Evolutionary conservation across 169 alveolate species (phyloP), one percentile per base, ranked within the genome.

Genomic region (Ichthyophthirius multifiliis): DNA sequence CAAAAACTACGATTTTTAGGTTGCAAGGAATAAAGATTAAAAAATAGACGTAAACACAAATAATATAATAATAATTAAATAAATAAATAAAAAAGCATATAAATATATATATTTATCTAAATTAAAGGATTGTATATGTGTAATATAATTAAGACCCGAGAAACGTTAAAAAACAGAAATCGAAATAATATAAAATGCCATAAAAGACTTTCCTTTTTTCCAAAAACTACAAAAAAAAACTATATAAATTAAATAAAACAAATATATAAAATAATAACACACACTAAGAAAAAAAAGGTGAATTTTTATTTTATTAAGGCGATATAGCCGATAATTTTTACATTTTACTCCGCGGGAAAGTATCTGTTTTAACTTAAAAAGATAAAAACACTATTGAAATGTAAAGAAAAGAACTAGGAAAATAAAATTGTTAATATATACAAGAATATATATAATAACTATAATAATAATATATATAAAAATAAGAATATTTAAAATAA

Each of bases 261-360:
- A 27, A 10, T 13, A 6, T 55, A 55, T 10, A 55, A 55, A 55
- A 39, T 55, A 27, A 55, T 55, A 18, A 55, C 71, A 10, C 71
- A n/a, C 71, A 1, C 31, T 55, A 23, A 55, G 71, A 13, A 20
- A 55, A 55, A 55, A 55, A 55, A 27, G 71, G 71, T 27, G 71
- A 55, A 3, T 55, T 34, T 9, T 34, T 55, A 18, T 55, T 55
- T 55, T 55, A 55, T 10, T 55, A 55, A 27, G 71, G 71, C 13
- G 71, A 55, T 55, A 55, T 55, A 16, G 41, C 71, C 31, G 71
- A 55, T 55, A 16, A 55, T 27, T 55, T 55, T 55, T 55, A 55
- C 31, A 55, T 55, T 1, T 39, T 55, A 1, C 31, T 55, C 23
- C 23, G 71, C 23, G 71, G 71, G 6, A 55, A 55, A 55, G 71